Evolutionary conservation across 2,329 filamentous ascomycete genomes (phyloP), one percentile per base, ranked within the genome.

Genomic region (Arachnopeziza araneosa): DNA sequence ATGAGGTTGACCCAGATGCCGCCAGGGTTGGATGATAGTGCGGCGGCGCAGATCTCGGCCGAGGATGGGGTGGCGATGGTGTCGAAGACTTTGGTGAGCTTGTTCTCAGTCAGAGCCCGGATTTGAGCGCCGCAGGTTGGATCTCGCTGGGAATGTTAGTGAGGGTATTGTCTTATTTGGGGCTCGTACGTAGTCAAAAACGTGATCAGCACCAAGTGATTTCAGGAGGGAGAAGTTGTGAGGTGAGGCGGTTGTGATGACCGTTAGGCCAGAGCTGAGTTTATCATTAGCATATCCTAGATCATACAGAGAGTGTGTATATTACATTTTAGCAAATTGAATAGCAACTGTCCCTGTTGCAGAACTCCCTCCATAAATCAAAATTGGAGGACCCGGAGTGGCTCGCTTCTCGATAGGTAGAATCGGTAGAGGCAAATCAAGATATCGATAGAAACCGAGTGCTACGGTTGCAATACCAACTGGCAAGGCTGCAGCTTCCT

Each of bases 1-100:
- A 63, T 61, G 80, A 89, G 60, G 74, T 90, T 60, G 86, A 91
- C 70, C 76, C 82, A 36, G 73, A 78, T 32, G 80, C 83, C 24
- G 60, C 26, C 44, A 7, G 55, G 36, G 9, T 58, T 50, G 52
- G 69, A 65, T 14, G 60, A 59, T 3, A 69, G 55, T 0, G 66
- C 62, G 6, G 58, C 50, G 1, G 66, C 65, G 30, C 62, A 68
- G 53, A 69, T 64, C 14, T 55, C 12, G 1, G 64, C 63, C 0
- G 60, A 55, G 12, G 58, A 26, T 0, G 61, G 30, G 1, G 51
- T 63, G 14, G 63, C 59, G 59, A 68, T 68, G 12, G 64, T 32
- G 24, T 55, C 44, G 19, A 9, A 14, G 24, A 21, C 36, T 23
- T 30, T 55, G 24, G 17, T n/a, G 24, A 44, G 44, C 17, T 55